Conservation (phyloP, 75 land plant genomes). For the Sequoiadendron giganteum region DNA sequence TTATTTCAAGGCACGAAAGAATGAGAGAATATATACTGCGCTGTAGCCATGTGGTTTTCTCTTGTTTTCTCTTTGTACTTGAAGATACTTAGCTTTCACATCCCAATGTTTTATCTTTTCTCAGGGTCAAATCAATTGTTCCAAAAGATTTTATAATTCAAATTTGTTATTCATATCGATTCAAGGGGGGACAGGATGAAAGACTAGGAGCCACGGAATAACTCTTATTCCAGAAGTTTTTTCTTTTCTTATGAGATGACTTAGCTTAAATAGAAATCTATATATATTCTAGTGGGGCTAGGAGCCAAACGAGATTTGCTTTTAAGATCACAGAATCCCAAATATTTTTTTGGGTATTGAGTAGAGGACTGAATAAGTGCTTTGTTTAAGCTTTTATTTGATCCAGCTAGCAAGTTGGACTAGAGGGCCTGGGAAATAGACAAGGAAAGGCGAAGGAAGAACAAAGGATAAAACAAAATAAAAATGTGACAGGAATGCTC, state of each 20-base stretch:
- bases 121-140: too few relatives aligned
- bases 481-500: not conserved
- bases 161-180: too few relatives aligned
- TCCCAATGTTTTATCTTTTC: too few relatives aligned
- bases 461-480: not conserved
- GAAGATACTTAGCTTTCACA: too few relatives aligned
- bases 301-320: not conserved
- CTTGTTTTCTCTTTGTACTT: too few relatives aligned
- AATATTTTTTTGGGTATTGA: not conserved
- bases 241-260: not conserved
- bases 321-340: not conserved
- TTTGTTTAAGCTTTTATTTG: not conserved
- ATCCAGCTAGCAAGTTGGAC: not conserved
- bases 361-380: not conserved
- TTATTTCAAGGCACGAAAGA: too few relatives aligned
- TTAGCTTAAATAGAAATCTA: too few relatives aligned
- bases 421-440: not conserved
- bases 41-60: too few relatives aligned
- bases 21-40: too few relatives aligned
- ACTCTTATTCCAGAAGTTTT: not conserved
- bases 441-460: too few relatives aligned
- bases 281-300: not conserved
- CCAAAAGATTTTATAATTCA: too few relatives aligned
- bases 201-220: not conserved
- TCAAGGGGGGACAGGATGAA: too few relatives aligned